Conservation (phyloP, 768 basidiomycete genomes). For the Obba rivulosa region DNA sequence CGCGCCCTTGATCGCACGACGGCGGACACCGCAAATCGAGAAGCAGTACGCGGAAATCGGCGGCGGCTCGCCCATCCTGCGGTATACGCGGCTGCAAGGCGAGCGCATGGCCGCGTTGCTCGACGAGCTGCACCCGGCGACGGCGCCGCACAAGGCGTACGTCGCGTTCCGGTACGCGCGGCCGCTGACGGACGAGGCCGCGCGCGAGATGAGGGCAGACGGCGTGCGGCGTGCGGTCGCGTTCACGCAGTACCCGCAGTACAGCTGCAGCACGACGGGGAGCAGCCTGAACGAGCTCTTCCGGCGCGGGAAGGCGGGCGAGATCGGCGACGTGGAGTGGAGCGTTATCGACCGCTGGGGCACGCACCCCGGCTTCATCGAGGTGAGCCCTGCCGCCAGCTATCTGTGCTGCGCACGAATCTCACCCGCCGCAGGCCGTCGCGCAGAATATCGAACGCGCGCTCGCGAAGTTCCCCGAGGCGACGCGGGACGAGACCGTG, state of each 20-base stretch:
- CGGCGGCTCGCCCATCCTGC: slow-evolving; percentile 93
- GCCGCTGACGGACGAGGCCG: slow-evolving; percentile 80
- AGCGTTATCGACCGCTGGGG: slow-evolving; percentile 99
- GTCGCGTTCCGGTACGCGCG: slow-evolving; percentile 93
- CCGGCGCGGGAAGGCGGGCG: slow-evolving; percentile 55
- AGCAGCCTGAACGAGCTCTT: slow-evolving; percentile 95
- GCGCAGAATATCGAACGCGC: slow-evolving; percentile 84
- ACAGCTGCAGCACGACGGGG: slow-evolving; percentile 96
- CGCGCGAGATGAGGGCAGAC: slow-evolving; percentile 80
- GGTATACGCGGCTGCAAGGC: slow-evolving; percentile 86
- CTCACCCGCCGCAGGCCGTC: slow-evolving; percentile 57
- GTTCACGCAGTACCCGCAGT: slow-evolving; percentile 98
- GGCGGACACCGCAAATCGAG: slow-evolving; percentile 90
- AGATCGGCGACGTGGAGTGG: slow-evolving; percentile 76
- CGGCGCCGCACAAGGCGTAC: slow-evolving; percentile 94
- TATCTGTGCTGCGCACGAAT: slow-evolving; percentile 1
- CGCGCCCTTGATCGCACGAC: slow-evolving; percentile 83
- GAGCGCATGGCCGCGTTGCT: slow-evolving; percentile 84
- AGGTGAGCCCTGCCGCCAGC: slow-evolving; percentile 49
- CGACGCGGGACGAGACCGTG: slow-evolving; percentile 67
- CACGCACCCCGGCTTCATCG: slow-evolving; percentile 89
- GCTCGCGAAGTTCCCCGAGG: slow-evolving; percentile 70
- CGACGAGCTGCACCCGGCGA: slow-evolving; percentile 90
- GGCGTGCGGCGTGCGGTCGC: slow-evolving; percentile 91
- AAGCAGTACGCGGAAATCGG: slow-evolving; percentile 93